Evolutionary conservation across 108 stramenopile species (phyloP).

Genomic region (Hondaea fermentalgiana): DNA sequence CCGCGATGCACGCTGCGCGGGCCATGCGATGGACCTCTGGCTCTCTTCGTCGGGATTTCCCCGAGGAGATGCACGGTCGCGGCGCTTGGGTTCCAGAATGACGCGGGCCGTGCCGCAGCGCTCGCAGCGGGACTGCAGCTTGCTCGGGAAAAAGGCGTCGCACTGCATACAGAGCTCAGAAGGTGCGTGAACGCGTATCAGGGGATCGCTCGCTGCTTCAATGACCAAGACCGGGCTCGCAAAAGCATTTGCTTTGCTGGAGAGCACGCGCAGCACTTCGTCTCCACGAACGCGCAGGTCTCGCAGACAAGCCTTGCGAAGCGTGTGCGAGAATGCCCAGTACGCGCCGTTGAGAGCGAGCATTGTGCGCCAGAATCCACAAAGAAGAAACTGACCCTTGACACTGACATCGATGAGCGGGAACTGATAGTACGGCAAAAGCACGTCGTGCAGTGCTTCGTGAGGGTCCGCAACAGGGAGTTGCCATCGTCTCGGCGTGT

Average conservation of each 20-base stretch:
- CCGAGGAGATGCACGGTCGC: neutral
- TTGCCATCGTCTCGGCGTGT: neutral
- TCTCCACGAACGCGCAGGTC: neutral
- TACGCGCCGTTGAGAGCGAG: neutral
- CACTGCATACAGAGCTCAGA: neutral
- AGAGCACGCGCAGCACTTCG: neutral
- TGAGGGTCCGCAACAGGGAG: neutral
- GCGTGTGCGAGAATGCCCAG: neutral
- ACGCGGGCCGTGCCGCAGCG: neutral
- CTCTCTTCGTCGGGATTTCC: too few species aligned
- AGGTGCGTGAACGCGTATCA: neutral
- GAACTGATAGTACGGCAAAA: neutral
- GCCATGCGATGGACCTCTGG: neutral
- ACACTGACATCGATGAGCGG: neutral
- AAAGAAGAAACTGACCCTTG: neutral
- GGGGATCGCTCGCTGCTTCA: neutral
- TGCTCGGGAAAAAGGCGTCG: neutral
- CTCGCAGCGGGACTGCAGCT: neutral
- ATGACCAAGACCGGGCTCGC: neutral
- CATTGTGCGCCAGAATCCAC: neutral
- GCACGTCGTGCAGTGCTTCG: neutral
- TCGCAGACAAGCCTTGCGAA: neutral
- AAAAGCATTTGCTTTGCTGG: neutral
- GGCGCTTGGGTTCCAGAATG: neutral
- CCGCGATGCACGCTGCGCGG: neutral